phyloP scores from a whole-genome alignment of 257 asterid genomes.

The Striga asiatica region DNA sequence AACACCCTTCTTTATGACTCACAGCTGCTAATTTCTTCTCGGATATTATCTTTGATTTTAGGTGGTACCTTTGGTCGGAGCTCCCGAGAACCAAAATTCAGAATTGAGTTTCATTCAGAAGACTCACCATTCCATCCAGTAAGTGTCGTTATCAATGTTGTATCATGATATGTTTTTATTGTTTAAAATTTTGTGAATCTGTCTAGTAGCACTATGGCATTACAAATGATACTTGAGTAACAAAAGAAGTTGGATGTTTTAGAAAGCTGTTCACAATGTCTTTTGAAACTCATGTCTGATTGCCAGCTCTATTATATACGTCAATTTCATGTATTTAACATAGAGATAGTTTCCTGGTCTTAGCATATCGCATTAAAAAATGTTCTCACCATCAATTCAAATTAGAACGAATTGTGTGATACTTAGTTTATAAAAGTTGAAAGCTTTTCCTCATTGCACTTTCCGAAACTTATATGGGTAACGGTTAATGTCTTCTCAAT shows the following conservation, averaged over 20 bases:
- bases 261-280: background rate
- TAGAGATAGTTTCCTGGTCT: background rate
- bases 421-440: background rate
- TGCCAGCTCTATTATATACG: background rate
- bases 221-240: background rate
- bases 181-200: background rate
- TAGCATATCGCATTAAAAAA: background rate
- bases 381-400: background rate
- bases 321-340: background rate
- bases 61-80: conserved; percentile 69
- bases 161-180: background rate
- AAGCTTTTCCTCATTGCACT: background rate
- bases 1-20: background rate
- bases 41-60: conserved; percentile 17
- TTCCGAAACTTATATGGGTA: background rate
- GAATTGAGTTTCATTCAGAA: conserved; percentile 71
- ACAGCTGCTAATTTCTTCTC: background rate
- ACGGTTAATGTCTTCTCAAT: background rate
- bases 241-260: background rate
- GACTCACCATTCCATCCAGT: conserved; percentile 75
- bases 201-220: conserved; percentile 3
- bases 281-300: background rate
- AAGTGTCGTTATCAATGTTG: conserved; percentile 23
- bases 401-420: background rate
- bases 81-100: conserved; percentile 85